phyloP scores from a whole-genome alignment of 176 grass and related monocot genomes.

The Carex littledalei region DNA sequence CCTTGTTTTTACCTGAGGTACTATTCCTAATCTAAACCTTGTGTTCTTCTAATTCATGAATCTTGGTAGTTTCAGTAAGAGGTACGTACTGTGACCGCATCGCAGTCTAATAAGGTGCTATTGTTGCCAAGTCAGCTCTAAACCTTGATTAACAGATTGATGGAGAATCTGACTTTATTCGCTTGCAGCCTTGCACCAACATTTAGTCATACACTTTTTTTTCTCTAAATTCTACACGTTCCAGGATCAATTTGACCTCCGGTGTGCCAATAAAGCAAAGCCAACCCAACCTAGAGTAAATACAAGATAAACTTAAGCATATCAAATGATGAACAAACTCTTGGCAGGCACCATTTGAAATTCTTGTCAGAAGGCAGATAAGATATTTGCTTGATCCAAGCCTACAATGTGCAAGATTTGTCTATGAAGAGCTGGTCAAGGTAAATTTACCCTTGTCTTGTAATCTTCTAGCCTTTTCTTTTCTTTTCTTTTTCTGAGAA shows the following conservation, averaged over 20 bases:
- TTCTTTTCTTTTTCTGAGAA: conserved; percentile 1
- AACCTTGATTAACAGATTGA: not conserved
- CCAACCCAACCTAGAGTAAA: not conserved
- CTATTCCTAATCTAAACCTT: not conserved
- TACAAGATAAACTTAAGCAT: not conserved
- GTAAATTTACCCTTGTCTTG: conserved; percentile 33
- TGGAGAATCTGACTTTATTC: conserved; percentile 6
- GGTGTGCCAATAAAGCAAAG: conserved; percentile 5
- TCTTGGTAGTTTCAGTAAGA: conserved; percentile 4
- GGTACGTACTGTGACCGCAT: not conserved
- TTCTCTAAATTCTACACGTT: conserved; percentile 6
- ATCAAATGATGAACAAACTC: conserved; percentile 1
- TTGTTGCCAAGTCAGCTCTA: not conserved
- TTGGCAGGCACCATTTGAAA: conserved; percentile 85
- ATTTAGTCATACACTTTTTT: conserved; percentile 17
- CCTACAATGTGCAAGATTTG: conserved; percentile 91
- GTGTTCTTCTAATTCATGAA: not conserved
- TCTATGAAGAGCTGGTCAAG: conserved; percentile 96
- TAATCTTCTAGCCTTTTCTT: conserved; percentile 5
- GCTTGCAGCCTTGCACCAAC: conserved; percentile 14
- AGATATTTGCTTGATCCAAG: conserved; percentile 82
- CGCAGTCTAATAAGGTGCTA: not conserved
- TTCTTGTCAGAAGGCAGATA: conserved; percentile 92
- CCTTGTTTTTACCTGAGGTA: conserved; percentile 95
- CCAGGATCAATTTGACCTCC: conserved; percentile 11